phyloP scores from a whole-genome alignment of 2,329 filamentous ascomycete species.

The Stagonosporopsis rhizophila region DNA sequence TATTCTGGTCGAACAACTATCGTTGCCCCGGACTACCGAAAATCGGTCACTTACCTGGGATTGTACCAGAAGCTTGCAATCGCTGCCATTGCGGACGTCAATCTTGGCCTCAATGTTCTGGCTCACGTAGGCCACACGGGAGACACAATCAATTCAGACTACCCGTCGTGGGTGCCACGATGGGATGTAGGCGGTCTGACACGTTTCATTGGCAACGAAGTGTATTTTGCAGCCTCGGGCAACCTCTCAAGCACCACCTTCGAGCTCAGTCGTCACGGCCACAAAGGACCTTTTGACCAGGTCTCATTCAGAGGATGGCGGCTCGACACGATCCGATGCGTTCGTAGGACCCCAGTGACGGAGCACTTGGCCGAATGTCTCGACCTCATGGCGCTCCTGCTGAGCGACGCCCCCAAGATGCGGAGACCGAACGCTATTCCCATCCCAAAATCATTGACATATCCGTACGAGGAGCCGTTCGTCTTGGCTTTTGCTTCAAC shows the following conservation, averaged over 20 bases:
- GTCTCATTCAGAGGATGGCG: neutral
- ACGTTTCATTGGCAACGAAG: neutral
- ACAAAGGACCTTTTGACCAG: neutral
- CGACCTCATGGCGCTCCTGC: neutral
- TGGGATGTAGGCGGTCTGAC: neutral
- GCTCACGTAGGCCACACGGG: neutral
- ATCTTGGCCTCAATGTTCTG: neutral
- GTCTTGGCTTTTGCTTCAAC: neutral
- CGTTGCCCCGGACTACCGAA: slow-evolving; percentile 4
- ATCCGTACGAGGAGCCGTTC: slow-evolving; percentile 1
- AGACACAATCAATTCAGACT: neutral
- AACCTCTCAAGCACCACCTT: neutral
- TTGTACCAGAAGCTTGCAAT: slow-evolving; percentile 1
- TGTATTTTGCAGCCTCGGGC: neutral
- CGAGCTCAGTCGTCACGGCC: neutral
- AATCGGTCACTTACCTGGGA: neutral
- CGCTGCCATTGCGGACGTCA: neutral
- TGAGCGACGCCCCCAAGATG: neutral
- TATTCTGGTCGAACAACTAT: neutral
- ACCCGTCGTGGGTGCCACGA: slow-evolving; percentile 6
- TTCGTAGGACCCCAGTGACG: neutral
- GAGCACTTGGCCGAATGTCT: neutral
- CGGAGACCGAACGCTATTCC: neutral
- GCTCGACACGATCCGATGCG: neutral
- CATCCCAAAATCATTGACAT: neutral